Percentiles rank a stretch among this genome's conserved stretches.
Evolutionary conservation across 192 early-diverging fungal species (phyloP).

Genomic region (Coemansia sp.): DNA sequence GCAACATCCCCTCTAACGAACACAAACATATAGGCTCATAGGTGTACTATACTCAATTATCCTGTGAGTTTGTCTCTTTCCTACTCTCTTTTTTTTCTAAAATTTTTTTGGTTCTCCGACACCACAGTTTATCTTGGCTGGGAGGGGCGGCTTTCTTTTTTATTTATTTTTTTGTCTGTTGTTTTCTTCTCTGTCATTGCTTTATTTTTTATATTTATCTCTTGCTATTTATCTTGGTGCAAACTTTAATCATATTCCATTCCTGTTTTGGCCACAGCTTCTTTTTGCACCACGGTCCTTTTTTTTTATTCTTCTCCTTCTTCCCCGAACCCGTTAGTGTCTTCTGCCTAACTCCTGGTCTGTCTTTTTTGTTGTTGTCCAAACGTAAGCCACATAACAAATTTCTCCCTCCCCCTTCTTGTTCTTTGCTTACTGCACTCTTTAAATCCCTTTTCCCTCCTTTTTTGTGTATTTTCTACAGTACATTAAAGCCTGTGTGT

Average conservation of each 20-base stretch:
- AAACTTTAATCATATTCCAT: slow-evolving; percentile 1
- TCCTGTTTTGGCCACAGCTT: too few relatives aligned
- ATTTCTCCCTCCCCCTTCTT: neutral
- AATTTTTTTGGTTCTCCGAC: slow-evolving; percentile 1
- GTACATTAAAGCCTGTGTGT: too few relatives aligned
- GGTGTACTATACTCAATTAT: slow-evolving; percentile 5
- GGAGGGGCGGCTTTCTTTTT: neutral
- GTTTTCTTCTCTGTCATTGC: neutral
- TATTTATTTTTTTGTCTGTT: slow-evolving; percentile 4
- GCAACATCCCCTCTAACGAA: neutral
- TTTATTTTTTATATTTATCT: slow-evolving; percentile 6
- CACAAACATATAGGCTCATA: neutral
- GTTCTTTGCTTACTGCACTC: slow-evolving; percentile 6
- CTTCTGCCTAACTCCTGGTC: too few relatives aligned
- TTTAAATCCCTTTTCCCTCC: slow-evolving; percentile 10
- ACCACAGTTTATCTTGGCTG: neutral
- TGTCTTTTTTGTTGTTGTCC: too few relatives aligned
- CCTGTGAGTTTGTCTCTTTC: slow-evolving; percentile 2
- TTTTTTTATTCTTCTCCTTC: too few relatives aligned
- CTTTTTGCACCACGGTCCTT: too few relatives aligned
- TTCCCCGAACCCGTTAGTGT: too few relatives aligned
- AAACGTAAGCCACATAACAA: too few relatives aligned
- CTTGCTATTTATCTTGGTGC: neutral
- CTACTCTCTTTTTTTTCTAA: too few relatives aligned
- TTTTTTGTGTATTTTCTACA: slow-evolving; percentile 6